A percentile compares a stretch with the other conserved stretches of the same genome.
Evolutionary conservation across 2,329 filamentous ascomycete genomes (phyloP).

Genomic region (Paecilomyces sp.): DNA sequence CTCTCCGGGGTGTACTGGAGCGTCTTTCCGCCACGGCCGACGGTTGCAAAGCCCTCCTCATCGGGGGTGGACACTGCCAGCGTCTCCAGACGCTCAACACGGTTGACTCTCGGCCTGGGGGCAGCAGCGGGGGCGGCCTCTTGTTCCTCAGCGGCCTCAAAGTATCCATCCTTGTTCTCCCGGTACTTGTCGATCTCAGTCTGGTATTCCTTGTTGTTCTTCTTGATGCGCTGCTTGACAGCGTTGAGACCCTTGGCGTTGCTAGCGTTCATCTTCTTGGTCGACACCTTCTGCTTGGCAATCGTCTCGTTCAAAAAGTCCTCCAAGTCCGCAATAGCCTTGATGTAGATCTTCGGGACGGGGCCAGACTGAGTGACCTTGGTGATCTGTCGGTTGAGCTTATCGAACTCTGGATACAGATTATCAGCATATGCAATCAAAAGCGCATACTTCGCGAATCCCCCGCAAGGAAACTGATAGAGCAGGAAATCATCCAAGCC

Average conservation of each 20-base stretch:
- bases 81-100: constrained; percentile 30
- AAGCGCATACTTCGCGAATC: not conserved
- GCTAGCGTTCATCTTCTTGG: constrained; percentile 98
- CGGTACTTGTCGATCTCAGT: constrained; percentile 81
- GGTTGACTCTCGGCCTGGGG: constrained; percentile 44
- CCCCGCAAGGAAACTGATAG: not conserved
- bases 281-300: constrained; percentile 89
- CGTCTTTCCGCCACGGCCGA: constrained; percentile 81
- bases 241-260: constrained; percentile 92
- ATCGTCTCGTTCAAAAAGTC: constrained; percentile 90
- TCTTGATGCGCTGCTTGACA: constrained; percentile 97
- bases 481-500: constrained; percentile 24
- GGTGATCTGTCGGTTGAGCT: constrained; percentile 76
- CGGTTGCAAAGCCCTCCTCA: constrained; percentile 81
- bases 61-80: constrained; percentile 53
- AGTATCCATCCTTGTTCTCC: constrained; percentile 76
- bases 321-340: constrained; percentile 87
- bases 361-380: constrained; percentile 73
- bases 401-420: constrained; percentile 70
- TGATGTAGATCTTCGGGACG: constrained; percentile 85
- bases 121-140: constrained; percentile 44
- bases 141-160: constrained; percentile 77
- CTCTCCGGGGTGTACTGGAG: constrained; percentile 93
- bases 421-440: constrained; percentile 1
- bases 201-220: constrained; percentile 94